These are phyloP conservation scores for Tetrapyrgos nigripes DNA, from an alignment of 1,284 basidiomycete species.

Conservation along the genomic window DNA sequence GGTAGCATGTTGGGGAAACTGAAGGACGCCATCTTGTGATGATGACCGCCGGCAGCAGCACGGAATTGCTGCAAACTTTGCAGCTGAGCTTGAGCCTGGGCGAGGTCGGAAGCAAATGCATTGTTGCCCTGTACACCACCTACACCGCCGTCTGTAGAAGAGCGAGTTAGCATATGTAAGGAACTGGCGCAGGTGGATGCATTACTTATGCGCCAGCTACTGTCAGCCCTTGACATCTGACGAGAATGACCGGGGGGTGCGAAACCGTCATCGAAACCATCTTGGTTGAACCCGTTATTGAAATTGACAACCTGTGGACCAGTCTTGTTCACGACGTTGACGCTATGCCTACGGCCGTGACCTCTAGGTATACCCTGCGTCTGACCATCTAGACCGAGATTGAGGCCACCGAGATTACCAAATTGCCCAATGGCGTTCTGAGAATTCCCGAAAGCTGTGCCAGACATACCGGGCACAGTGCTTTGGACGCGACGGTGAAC, in stretches of 20 bases:
- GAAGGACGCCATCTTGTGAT: constrained; percentile 97
- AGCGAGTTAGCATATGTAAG: constrained; percentile 18
- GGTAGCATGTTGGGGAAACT: constrained; percentile 97
- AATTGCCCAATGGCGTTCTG: constrained; percentile 76
- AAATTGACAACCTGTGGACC: constrained; percentile 57
- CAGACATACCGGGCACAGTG: constrained; percentile 66
- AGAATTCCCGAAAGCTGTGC: constrained; percentile 51
- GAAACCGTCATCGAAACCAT: constrained; percentile 82
- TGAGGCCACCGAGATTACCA: constrained; percentile 59
- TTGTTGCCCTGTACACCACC: constrained; percentile 69
- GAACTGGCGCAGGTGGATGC: neutral
- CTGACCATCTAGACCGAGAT: constrained; percentile 70
- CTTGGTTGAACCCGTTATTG: constrained; percentile 54
- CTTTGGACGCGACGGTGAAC: constrained; percentile 92
- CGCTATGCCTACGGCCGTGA: constrained; percentile 93
- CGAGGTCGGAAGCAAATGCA: constrained; percentile 81
- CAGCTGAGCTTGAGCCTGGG: constrained; percentile 95
- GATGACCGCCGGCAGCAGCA: constrained; percentile 92
- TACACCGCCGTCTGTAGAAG: constrained; percentile 74
- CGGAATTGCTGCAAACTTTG: constrained; percentile 98
- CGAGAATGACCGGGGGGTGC: constrained; percentile 74
- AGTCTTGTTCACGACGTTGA: constrained; percentile 87
- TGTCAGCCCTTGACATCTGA: constrained; percentile 78
- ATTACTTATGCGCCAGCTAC: constrained; percentile 88
- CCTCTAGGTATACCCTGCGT: constrained; percentile 74